Conservation (phyloP, 108 stramenopile genomes). For the Nannochloropsis salina region DNA sequence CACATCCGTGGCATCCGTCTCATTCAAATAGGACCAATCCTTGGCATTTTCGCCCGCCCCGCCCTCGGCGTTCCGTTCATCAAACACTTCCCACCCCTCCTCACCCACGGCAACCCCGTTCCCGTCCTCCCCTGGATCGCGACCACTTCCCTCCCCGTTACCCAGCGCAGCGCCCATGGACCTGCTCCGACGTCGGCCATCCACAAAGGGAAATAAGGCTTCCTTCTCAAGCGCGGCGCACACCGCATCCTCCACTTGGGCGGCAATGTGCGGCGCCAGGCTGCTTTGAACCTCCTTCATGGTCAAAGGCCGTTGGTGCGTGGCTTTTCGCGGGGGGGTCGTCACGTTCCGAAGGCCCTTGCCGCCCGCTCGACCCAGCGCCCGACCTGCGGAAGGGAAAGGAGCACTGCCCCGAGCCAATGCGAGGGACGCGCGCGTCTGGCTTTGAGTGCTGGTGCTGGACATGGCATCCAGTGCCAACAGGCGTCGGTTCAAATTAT, state of each 20-base stretch:
- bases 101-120: neutral
- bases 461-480: neutral
- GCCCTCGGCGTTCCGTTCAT: neutral
- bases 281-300: neutral
- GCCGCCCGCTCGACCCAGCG: neutral
- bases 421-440: neutral
- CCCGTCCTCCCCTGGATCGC: neutral
- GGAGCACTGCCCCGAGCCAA: too few species aligned
- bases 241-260: neutral
- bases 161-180: neutral
- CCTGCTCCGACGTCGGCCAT: neutral
- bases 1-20: neutral
- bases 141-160: too few species aligned
- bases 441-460: neutral
- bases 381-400: neutral
- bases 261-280: neutral
- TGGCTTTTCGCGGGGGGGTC: neutral
- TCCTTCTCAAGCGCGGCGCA: neutral
- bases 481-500: neutral
- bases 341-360: neutral
- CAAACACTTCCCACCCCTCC: constrained; percentile 4
- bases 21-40: constrained; percentile 11
- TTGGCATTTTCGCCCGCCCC: neutral
- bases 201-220: constrained; percentile 5
- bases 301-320: constrained; percentile 1